phyloP scores from a whole-genome alignment of 2,329 filamentous ascomycete genomes.

The Macroventuria anomochaeta region DNA sequence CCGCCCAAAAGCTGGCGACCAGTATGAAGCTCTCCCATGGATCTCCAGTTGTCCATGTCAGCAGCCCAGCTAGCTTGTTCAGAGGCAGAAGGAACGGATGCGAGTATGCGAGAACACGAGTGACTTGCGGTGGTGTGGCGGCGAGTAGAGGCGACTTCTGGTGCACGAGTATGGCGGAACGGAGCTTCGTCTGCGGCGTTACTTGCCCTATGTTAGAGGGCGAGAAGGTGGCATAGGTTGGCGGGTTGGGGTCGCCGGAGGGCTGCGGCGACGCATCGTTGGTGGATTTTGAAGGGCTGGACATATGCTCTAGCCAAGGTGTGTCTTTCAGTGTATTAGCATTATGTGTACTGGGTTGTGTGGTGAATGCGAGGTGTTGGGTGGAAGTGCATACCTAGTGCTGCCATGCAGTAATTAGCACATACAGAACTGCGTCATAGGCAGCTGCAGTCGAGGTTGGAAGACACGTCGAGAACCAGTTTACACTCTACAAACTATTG shows the following conservation, averaged over 20 bases:
- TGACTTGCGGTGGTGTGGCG: slow-evolving; percentile 93
- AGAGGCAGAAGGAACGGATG: slow-evolving; percentile 91
- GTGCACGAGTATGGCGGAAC: slow-evolving; percentile 92
- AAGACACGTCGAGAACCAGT: slow-evolving; percentile 18
- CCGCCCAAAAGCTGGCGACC: slow-evolving; percentile 82
- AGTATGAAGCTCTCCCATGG: slow-evolving; percentile 97
- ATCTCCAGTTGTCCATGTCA: slow-evolving; percentile 94
- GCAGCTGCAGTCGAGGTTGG: slow-evolving; percentile 36
- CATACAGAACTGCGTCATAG: slow-evolving; percentile 46
- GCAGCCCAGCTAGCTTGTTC: slow-evolving; percentile 80
- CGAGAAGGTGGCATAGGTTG: slow-evolving; percentile 89
- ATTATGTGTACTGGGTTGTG: slow-evolving; percentile 26
- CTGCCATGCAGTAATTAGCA: slow-evolving; percentile 48
- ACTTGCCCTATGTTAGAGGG: slow-evolving; percentile 77
- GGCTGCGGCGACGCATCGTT: slow-evolving; percentile 48
- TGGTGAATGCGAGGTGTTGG: slow-evolving; percentile 14
- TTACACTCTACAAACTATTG: neutral
- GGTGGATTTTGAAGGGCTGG: slow-evolving; percentile 44
- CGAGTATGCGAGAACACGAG: slow-evolving; percentile 90
- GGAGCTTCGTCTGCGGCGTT: slow-evolving; percentile 73
- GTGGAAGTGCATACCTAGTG: slow-evolving; percentile 46
- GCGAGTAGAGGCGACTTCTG: slow-evolving; percentile 94
- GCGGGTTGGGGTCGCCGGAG: slow-evolving; percentile 58
- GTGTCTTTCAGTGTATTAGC: slow-evolving; percentile 46
- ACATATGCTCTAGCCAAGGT: slow-evolving; percentile 53